phyloP scores from a whole-genome alignment of 495 filamentous ascomycete species.

The Immersiella caudata region DNA sequence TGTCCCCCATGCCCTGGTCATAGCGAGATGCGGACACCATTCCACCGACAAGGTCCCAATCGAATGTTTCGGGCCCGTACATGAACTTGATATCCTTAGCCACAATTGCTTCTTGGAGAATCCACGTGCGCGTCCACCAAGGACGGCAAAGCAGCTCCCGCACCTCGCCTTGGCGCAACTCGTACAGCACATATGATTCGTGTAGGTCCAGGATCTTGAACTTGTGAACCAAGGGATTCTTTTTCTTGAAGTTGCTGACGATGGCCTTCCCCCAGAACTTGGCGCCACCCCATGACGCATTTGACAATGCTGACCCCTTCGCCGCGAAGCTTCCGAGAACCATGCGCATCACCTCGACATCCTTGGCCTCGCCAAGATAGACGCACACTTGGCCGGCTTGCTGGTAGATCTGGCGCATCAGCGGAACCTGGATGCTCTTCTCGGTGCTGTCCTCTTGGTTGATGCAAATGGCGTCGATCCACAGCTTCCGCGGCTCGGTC shows the following conservation, averaged over 20 bases:
- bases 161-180: slow-evolving; percentile 5
- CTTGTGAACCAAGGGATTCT: background rate
- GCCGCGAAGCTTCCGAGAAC: background rate
- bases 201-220: background rate
- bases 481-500: background rate
- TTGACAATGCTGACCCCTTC: background rate
- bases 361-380: slow-evolving; percentile 10
- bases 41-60: background rate
- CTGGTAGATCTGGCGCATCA: slow-evolving; percentile 16
- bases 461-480: slow-evolving; percentile 13
- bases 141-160: slow-evolving; percentile 10
- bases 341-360: background rate
- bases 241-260: background rate
- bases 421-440: slow-evolving; percentile 5
- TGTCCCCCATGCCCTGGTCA: slow-evolving; percentile 3
- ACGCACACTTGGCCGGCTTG: slow-evolving; percentile 9
- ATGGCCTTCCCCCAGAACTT: slow-evolving; percentile 9
- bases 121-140: slow-evolving; percentile 10
- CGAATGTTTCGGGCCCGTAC: slow-evolving; percentile 3
- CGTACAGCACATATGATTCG: background rate
- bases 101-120: slow-evolving; percentile 7
- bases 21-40: background rate
- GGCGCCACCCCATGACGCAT: background rate
- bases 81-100: background rate
- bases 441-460: slow-evolving; percentile 6